Percentiles rank a stretch among this genome's conserved stretches.
Conservation (phyloP, 2,329 filamentous ascomycete genomes). For the Xylariaceae sp. region DNA sequence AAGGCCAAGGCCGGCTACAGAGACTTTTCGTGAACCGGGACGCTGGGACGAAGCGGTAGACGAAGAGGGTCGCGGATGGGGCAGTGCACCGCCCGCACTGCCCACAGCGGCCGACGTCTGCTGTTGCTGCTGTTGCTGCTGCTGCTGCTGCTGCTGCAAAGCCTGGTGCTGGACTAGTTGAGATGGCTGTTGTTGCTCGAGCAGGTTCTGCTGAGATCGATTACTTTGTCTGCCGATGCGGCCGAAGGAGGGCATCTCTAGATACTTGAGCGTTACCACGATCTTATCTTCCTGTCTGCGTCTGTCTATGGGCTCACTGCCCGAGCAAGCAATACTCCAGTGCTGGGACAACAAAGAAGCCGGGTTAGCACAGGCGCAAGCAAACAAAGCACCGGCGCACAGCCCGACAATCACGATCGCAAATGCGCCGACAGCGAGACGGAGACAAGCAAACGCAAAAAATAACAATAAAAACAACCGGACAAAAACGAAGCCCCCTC, state of each 20-base stretch:
- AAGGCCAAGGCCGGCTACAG: conserved; percentile 24
- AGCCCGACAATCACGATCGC: conserved; percentile 8
- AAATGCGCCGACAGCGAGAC: neutral
- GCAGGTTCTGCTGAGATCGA: conserved; percentile 49
- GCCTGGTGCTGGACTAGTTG: conserved; percentile 22
- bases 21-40: conserved; percentile 25
- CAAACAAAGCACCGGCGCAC: conserved; percentile 19
- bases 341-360: conserved; percentile 11
- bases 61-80: conserved; percentile 24
- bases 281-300: conserved; percentile 5
- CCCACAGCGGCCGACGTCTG: conserved; percentile 24
- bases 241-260: conserved; percentile 50
- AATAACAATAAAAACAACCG: neutral
- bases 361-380: conserved; percentile 7
- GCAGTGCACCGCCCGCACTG: conserved; percentile 31
- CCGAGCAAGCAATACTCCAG: conserved; percentile 10
- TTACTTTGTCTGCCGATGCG: conserved; percentile 48
- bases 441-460: neutral
- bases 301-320: conserved; percentile 17
- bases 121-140: conserved; percentile 26
- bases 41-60: conserved; percentile 23
- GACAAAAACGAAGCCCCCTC: neutral
- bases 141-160: conserved; percentile 22
- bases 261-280: conserved; percentile 15
- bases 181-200: conserved; percentile 41